Evolutionary conservation across 2,329 filamentous ascomycete species (phyloP).

Genomic region (Stenocarpella maydis): DNA sequence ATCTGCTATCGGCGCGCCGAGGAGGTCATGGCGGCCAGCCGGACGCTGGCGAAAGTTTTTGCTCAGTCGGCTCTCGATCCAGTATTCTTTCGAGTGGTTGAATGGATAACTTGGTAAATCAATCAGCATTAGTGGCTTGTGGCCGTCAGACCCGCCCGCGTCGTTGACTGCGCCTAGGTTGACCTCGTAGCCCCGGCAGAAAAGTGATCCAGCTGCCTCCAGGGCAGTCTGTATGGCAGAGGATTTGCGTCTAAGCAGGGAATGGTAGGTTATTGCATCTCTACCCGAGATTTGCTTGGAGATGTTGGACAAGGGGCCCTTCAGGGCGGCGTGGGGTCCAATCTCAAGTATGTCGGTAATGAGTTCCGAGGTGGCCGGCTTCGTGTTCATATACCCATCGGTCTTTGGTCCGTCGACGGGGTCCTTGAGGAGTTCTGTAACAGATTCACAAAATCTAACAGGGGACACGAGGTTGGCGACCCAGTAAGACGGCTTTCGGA

Average conservation of each 20-base stretch:
- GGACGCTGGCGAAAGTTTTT: conserved; percentile 39
- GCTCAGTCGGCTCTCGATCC: conserved; percentile 53
- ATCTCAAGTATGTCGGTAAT: conserved; percentile 41
- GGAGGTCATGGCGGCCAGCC: conserved; percentile 25
- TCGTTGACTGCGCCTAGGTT: conserved; percentile 34
- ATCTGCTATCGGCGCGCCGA: conserved; percentile 16
- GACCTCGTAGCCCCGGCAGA: conserved; percentile 25
- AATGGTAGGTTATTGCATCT: conserved; percentile 19
- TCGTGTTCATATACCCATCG: conserved; percentile 28
- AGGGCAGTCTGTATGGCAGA: conserved; percentile 37
- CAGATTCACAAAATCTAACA: conserved; percentile 41
- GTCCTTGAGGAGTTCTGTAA: conserved; percentile 36
- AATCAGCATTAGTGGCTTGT: conserved; percentile 42
- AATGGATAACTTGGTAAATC: conserved; percentile 57
- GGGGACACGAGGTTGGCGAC: conserved; percentile 42
- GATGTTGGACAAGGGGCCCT: conserved; percentile 41
- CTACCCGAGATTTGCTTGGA: conserved; percentile 31
- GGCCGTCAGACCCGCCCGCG: not conserved
- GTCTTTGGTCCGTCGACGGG: conserved; percentile 8
- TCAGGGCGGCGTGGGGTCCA: conserved; percentile 41
- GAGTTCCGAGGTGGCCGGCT: not conserved
- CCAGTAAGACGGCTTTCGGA: conserved; percentile 41
- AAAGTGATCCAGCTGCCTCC: conserved; percentile 34
- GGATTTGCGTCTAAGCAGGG: conserved; percentile 28
- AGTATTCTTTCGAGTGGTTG: conserved; percentile 54